Conservation (phyloP, 2,329 filamentous ascomycete genomes). For the Metarhizium guizhouense region DNA sequence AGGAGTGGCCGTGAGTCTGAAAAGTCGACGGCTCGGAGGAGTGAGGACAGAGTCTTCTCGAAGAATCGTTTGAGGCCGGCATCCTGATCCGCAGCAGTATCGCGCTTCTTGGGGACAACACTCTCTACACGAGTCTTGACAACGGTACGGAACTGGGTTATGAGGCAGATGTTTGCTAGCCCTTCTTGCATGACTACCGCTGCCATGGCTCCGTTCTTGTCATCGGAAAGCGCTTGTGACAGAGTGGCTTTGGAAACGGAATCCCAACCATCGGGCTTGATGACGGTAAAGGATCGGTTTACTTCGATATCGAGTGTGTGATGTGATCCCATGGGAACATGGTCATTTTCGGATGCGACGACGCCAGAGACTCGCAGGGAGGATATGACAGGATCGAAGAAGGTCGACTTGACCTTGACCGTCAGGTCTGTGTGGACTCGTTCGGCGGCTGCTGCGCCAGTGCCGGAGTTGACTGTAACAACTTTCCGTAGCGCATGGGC, state of each 20-base stretch:
- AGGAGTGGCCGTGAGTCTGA: conserved; percentile 61
- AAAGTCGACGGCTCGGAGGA: conserved; percentile 73
- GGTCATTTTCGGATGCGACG: conserved; percentile 42
- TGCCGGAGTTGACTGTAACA: conserved; percentile 37
- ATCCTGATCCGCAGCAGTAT: conserved; percentile 54
- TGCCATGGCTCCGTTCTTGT: conserved; percentile 72
- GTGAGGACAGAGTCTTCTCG: conserved; percentile 63
- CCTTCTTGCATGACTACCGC: conserved; percentile 93
- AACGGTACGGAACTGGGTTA: conserved; percentile 72
- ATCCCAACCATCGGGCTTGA: conserved; percentile 83
- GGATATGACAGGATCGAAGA: conserved; percentile 48
- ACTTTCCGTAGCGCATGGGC: conserved; percentile 50
- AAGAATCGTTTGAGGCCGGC: conserved; percentile 69
- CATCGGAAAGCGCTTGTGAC: conserved; percentile 67
- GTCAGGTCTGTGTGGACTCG: conserved; percentile 50
- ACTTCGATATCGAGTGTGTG: conserved; percentile 73
- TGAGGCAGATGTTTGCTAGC: conserved; percentile 71
- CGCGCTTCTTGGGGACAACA: conserved; percentile 58
- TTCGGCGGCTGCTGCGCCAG: conserved; percentile 37
- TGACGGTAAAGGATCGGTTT: conserved; percentile 76
- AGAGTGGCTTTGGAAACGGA: conserved; percentile 74
- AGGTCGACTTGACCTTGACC: conserved; percentile 46
- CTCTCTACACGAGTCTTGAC: conserved; percentile 55
- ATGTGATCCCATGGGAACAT: conserved; percentile 44
- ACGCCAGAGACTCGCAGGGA: conserved; percentile 47